Evolutionary conservation across 2,329 filamentous ascomycete genomes (phyloP), one percentile per base, ranked within the genome.

Genomic region (Xylaria sp.): DNA sequence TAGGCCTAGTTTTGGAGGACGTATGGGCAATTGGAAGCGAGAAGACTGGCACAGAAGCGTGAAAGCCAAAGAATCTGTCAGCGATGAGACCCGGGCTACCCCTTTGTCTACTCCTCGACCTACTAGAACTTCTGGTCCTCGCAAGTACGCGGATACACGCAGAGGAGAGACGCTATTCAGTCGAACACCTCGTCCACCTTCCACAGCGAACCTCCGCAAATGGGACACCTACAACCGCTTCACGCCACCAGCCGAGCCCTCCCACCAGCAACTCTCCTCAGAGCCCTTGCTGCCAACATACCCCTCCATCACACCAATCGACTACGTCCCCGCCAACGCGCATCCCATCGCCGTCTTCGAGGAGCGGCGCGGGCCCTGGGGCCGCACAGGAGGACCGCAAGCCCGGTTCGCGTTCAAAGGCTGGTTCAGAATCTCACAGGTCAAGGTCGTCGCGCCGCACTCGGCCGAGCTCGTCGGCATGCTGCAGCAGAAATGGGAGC

Each of bases 401-500:
- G n/a, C 18, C 6, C 50, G 41, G 4, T 78, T 76, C 54, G 55
- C 50, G 3, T 78, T 78, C 70, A 63, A 20, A 18, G 76, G 77
- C 32, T 78, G 77, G 77, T 75, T 72, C 69, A 63, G 44, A 34
- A 59, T 78, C 23, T 34, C 63, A 10, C 73, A 70, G 13, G 56
- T 78, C 65, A 74, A 71, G 54, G 20, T 78, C 23, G 64, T 78
- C 0, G 73, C 76, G 0, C 76, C 77, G 7, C 57, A 59, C 2
- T 76, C 75, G 2, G 66, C 66, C 6, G 74, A 76, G 70, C 74
- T 78, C 18, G 64, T 73, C 8, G 70, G 71, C 52, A 75, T 78
- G 77, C 72, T 73, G 37, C 66, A 71, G 37, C 73, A 75, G 69
- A 77, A 77, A 66, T 76, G 73, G 75, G 74, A 73, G 71, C 75